Evolutionary conservation across 768 basidiomycete genomes (phyloP).

Genomic region (Hydnum rufescens): DNA sequence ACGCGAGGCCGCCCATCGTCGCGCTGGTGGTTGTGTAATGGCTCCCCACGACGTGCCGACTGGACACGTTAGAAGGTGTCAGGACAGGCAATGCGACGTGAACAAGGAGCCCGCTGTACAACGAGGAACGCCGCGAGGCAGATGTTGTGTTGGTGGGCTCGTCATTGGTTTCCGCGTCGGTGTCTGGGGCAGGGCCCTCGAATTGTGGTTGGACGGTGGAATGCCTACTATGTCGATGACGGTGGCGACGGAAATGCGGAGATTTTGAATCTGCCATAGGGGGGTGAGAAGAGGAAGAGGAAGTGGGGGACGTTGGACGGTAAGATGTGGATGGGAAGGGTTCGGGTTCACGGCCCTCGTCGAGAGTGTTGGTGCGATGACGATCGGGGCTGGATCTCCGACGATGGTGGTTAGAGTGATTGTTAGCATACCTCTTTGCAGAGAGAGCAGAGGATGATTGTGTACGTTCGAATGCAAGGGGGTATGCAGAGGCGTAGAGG

Average conservation of each 20-base stretch:
- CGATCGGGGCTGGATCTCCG: too few relatives aligned
- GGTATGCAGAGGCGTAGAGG: constrained; percentile 6
- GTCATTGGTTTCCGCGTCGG: background rate
- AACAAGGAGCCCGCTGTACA: background rate
- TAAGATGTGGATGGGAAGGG: background rate
- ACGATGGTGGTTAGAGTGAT: too few relatives aligned
- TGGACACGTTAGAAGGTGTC: background rate
- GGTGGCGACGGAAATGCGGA: too few relatives aligned
- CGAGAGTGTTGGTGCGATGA: background rate
- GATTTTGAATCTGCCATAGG: too few relatives aligned
- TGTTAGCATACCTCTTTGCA: background rate
- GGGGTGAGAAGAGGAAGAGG: background rate
- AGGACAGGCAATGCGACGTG: background rate
- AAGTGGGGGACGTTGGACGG: background rate
- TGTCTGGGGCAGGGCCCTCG: background rate
- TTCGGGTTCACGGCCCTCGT: background rate
- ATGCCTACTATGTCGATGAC: too few relatives aligned
- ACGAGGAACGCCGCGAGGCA: background rate
- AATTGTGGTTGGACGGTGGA: too few relatives aligned
- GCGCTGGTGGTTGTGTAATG: too few relatives aligned
- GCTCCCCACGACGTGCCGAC: too few relatives aligned
- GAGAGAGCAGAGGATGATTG: background rate
- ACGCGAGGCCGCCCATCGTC: background rate
- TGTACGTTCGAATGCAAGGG: constrained; percentile 2
- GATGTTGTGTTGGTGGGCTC: background rate